phyloP scores from a whole-genome alignment of 2,329 filamentous ascomycete species.

The Nothopassalora personata region DNA sequence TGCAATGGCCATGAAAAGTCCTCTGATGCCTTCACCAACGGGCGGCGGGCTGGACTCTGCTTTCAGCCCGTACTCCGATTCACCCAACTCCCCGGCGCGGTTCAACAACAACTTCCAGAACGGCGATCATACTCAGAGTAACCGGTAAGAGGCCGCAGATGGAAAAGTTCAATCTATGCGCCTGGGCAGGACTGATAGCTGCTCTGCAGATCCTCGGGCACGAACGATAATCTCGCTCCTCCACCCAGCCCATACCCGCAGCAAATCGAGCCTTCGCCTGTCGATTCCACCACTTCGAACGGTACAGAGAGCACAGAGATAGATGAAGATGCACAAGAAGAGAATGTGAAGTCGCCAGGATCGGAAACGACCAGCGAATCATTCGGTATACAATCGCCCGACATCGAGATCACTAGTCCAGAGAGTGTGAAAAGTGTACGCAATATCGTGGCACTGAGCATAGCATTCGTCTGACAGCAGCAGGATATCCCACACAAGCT shows the following conservation, averaged over 20 bases:
- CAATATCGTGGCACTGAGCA: slow-evolving; percentile 21
- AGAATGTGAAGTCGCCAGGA: slow-evolving; percentile 33
- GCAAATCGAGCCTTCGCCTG: slow-evolving; percentile 73
- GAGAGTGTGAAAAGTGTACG: slow-evolving; percentile 29
- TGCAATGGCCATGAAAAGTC: slow-evolving; percentile 31
- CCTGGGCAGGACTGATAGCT: slow-evolving; percentile 22
- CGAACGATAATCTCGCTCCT: slow-evolving; percentile 43
- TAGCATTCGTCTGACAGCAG: slow-evolving; percentile 11
- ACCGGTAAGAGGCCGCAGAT: slow-evolving; percentile 34
- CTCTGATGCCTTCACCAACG: slow-evolving; percentile 43
- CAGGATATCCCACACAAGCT: slow-evolving; percentile 37
- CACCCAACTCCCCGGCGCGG: slow-evolving; percentile 45
- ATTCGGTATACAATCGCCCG: slow-evolving; percentile 24
- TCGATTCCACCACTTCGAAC: slow-evolving; percentile 60
- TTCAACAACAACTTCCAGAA: slow-evolving; percentile 37
- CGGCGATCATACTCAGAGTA: slow-evolving; percentile 27
- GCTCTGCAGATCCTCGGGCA: slow-evolving; percentile 40
- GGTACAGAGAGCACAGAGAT: slow-evolving; percentile 80
- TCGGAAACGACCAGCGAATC: slow-evolving; percentile 10
- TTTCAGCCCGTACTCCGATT: slow-evolving; percentile 49
- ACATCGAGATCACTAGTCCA: slow-evolving; percentile 32
- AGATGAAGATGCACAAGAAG: slow-evolving; percentile 66
- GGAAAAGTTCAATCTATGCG: not conserved
- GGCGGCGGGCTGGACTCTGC: slow-evolving; percentile 38
- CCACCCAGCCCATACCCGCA: slow-evolving; percentile 52